Percentiles rank a stretch among this genome's conserved stretches.
Evolutionary conservation across 305 asterid genomes (phyloP).

Genomic region (Fraxinus paxiana): DNA sequence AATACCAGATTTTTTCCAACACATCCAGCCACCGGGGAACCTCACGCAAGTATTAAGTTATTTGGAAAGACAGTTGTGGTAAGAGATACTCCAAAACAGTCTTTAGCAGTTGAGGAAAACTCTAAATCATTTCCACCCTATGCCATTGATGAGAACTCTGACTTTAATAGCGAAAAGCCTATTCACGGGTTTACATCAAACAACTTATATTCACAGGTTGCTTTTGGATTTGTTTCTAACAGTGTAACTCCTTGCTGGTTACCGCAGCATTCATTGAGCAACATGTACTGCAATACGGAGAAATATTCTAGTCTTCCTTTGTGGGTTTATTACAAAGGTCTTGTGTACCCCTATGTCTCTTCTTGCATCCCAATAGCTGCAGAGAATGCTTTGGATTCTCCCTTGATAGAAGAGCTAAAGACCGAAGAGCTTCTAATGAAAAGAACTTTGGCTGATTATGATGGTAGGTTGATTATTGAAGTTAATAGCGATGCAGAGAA

Average conservation of each 20-base stretch:
- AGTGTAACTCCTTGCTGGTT: slow-evolving; percentile 26
- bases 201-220: slow-evolving; percentile 27
- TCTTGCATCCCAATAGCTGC: slow-evolving; percentile 22
- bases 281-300: slow-evolving; percentile 25
- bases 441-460: slow-evolving; percentile 38
- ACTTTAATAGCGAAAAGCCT: slow-evolving; percentile 19
- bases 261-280: slow-evolving; percentile 25
- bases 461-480: slow-evolving; percentile 24
- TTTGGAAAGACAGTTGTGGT: slow-evolving; percentile 61
- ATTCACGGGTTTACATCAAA: slow-evolving; percentile 16
- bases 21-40: slow-evolving; percentile 31
- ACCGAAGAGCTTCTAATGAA: slow-evolving; percentile 32
- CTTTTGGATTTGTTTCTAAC: slow-evolving; percentile 29
- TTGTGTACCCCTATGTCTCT: slow-evolving; percentile 32
- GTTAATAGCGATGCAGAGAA: slow-evolving; percentile 22
- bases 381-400: slow-evolving; percentile 15
- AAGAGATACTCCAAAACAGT: slow-evolving; percentile 32
- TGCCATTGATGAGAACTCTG: slow-evolving; percentile 18
- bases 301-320: slow-evolving; percentile 33
- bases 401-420: slow-evolving; percentile 23
- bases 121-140: slow-evolving; percentile 19
- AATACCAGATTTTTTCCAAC: too few relatives aligned
- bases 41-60: slow-evolving; percentile 48
- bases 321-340: slow-evolving; percentile 41
- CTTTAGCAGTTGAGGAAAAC: slow-evolving; percentile 26